Conservation (phyloP, 352 stramenopile genomes). For the Globisporangium solare region DNA sequence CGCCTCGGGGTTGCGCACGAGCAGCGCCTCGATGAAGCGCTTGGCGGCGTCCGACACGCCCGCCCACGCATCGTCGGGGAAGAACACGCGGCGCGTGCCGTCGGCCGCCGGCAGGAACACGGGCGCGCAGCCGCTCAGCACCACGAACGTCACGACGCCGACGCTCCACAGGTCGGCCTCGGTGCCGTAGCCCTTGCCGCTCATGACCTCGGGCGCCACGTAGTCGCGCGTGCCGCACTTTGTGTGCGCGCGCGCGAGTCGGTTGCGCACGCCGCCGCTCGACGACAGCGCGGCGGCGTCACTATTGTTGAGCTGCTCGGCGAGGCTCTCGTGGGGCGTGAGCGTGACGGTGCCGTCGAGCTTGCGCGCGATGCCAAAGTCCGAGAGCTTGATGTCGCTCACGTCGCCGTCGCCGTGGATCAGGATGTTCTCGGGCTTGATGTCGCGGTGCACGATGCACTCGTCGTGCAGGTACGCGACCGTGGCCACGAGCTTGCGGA, state of each 20-base stretch:
- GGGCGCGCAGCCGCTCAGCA: conserved; percentile 77
- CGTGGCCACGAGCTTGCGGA: conserved; percentile 67
- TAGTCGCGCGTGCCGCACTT: conserved; percentile 84
- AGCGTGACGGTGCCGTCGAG: conserved; percentile 54
- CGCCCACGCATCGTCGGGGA: conserved; percentile 66
- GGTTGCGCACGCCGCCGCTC: conserved; percentile 43
- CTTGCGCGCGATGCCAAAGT: conserved; percentile 80
- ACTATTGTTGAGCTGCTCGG: conserved; percentile 22
- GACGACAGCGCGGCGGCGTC: conserved; percentile 1
- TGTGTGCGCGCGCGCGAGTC: conserved; percentile 67
- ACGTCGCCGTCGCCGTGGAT: conserved; percentile 52
- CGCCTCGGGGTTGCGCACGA: conserved; percentile 75
- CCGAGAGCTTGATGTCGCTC: conserved; percentile 74
- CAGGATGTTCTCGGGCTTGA: conserved; percentile 85
- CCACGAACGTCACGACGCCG: conserved; percentile 89
- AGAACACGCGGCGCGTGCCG: conserved; percentile 70
- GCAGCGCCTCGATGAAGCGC: conserved; percentile 63
- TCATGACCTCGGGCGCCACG: conserved; percentile 81
- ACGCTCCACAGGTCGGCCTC: conserved; percentile 93
- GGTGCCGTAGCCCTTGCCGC: conserved; percentile 90
- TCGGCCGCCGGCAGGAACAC: conserved; percentile 63
- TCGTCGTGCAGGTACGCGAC: conserved; percentile 82
- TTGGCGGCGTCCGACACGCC: conserved; percentile 54
- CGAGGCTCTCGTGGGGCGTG: conserved; percentile 68
- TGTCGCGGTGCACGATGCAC: conserved; percentile 83